Base-by-base conservation (phyloP, 176 grass and related monocot species). In the Rhynchospora tenuis region DNA sequence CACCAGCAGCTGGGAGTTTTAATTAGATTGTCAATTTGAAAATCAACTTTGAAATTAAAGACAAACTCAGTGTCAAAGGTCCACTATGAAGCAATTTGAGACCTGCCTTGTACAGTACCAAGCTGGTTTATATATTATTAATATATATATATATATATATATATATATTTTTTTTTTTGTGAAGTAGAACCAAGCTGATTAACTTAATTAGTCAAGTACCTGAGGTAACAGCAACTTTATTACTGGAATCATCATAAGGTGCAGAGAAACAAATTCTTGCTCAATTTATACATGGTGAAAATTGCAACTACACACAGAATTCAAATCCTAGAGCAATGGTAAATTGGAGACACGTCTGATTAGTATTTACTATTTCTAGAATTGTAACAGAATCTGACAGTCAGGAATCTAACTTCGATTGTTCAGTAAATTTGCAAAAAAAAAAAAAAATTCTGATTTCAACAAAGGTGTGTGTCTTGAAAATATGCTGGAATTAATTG, bases 1-100 rank as follows among this genome's bases (percentile, higher is more conserved):
- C 83, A 65, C 79, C 89, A 64, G 96, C 95, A 93, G 23, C 64
- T 55, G 11, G 24, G 24, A 51, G 43, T 73, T 26, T 44, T 75
- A n/a, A 67, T 19, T 31, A 71, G 10, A 33, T 27, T 73, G 51
- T 17, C 56, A 88, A 51, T 27, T 80, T 58, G 48, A 62, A 60
- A 48, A 62, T 81, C 15, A 43, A 61, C 44, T 43, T 80, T 0
- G 15, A 64, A 82, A 73, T 48, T 48, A 73, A 46, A 6, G n/a
- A 73, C 9, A 10, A 70, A 70, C 42, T 45, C 1, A 19, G 44
- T 4, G 23, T 48, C n/a, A 47, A 24, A 73, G 38, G 38, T 72
- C 22, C 69, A 48, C 43, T 42, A 43, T 1, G 23, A 73, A 38
- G 16, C 19, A 22, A 48, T 23, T 47, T 48, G n/a, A 73, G 69